Conservation (phyloP, 306 rosid species). For the Quercus ilex region DNA sequence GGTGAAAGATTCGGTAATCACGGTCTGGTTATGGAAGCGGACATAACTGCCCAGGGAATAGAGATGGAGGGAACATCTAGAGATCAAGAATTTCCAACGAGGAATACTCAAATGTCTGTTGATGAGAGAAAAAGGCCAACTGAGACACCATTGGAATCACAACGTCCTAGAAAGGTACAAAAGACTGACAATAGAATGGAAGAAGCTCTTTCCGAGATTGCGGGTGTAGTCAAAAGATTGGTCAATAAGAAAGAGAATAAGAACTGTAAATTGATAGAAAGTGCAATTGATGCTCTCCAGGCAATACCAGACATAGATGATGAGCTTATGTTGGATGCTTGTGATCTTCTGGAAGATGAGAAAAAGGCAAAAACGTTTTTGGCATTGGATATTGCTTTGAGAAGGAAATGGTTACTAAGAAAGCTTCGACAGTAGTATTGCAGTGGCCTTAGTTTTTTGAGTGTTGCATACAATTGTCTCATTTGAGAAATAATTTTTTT, state of each 20-base stretch:
- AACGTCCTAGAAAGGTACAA: constrained; percentile 17
- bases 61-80: constrained; percentile 22
- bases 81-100: constrained; percentile 14
- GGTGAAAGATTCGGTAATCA: constrained; percentile 26
- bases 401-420: constrained; percentile 76
- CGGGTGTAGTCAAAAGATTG: constrained; percentile 48
- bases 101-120: constrained; percentile 11
- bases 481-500: neutral
- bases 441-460: neutral
- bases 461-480: neutral
- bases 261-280: constrained; percentile 31
- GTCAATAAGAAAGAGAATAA: constrained; percentile 30
- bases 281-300: constrained; percentile 64
- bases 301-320: constrained; percentile 64
- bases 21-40: constrained; percentile 22
- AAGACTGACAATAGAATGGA: constrained; percentile 36
- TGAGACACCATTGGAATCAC: neutral
- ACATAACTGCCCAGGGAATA: constrained; percentile 22
- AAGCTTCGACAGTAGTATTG: constrained; percentile 44
- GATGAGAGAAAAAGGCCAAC: constrained; percentile 35
- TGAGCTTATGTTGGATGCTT: constrained; percentile 68
- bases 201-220: constrained; percentile 57
- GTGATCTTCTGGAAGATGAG: constrained; percentile 73
- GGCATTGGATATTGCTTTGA: constrained; percentile 49
- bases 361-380: constrained; percentile 60